Percentiles rank a stretch among this genome's conserved stretches.
Conservation (phyloP, 1,284 basidiomycete genomes). For the Ceratobasidium theobromae region DNA sequence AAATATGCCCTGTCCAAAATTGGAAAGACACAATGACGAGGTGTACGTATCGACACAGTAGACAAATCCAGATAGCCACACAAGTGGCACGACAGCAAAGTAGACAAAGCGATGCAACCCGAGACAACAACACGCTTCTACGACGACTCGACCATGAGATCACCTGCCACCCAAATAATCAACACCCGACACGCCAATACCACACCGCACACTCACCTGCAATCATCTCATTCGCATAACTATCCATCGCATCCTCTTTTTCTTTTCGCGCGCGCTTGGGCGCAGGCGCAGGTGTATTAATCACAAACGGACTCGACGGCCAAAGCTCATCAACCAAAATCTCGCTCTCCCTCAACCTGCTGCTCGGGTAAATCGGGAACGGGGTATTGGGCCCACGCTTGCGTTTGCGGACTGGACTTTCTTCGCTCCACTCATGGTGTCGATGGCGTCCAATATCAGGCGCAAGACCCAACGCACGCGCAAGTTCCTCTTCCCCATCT, state of each 20-base stretch:
- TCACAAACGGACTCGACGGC: conserved; percentile 29
- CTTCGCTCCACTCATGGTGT: neutral
- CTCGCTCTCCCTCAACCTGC: conserved; percentile 23
- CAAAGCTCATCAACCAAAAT: conserved; percentile 27
- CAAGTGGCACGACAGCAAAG: conserved; percentile 23
- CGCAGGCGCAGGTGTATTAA: conserved; percentile 27
- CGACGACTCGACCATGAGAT: neutral
- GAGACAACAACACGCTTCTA: neutral
- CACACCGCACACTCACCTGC: conserved; percentile 8
- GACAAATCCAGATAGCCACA: neutral
- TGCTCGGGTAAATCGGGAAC: conserved; percentile 28
- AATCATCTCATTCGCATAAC: conserved; percentile 11
- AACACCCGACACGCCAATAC: neutral
- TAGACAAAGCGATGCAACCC: conserved; percentile 20
- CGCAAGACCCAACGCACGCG: conserved; percentile 24
- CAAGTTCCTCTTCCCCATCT: conserved; percentile 28
- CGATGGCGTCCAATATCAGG: conserved; percentile 17
- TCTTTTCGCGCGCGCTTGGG: conserved; percentile 25
- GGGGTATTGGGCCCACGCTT: conserved; percentile 24
- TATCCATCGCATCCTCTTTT: neutral
- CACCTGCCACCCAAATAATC: conserved; percentile 1
- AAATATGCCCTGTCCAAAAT: neutral
- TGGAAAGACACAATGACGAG: neutral
- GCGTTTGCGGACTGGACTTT: conserved; percentile 24
- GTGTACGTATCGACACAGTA: conserved; percentile 14